Base-by-base conservation (phyloP, 1,284 basidiomycete genomes). In the Schizopora paradoxa region DNA sequence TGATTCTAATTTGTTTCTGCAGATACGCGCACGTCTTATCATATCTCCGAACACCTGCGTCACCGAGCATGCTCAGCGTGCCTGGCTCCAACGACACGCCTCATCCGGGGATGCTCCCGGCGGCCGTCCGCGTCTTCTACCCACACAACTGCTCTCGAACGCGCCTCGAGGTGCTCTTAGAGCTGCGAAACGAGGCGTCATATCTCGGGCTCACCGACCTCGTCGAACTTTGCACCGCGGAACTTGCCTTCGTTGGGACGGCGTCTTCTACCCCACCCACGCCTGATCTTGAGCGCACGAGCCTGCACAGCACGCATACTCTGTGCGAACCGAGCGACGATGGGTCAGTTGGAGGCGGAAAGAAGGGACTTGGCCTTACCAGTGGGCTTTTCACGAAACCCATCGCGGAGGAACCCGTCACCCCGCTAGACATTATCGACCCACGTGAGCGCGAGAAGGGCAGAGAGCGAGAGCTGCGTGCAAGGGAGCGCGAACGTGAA, bases 151-250 rank as follows among this genome's bases (percentile, higher is more conserved):
- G 43, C 33, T 66, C 71, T 2, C 63, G 70, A 6, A 58, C 66
- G 1, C 76, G 77, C 13, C 63, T 86, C 13, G 83, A 86, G 42
- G 67, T 69, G 0, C 70, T 88, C 13, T 71, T 86, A 32, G 82
- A 86, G 48, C 73, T 87, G 14, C 75, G 84, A 6, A 84, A 88
- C 52, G 85, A 89, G 57, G 82, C 86, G 1, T 66, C 67, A 31
- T 88, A 79, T 56, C 76, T 90, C 19, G 76, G 75, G 19, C 75
- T 88, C 32, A 69, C 73, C 0, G 73, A 72, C 33, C 69, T 88
- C 8, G 66, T 75, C 49, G 70, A 67, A 48, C 69, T 88, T 3
- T 88, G 86, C 57, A 64, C 65, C 13, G 75, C 79, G n/a, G 82
- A 86, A 61, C 68, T 88, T 16, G 72, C 18, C 65, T n/a, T n/a